Conservation (phyloP, 176 grass and related monocot genomes). For the Secale cereale region DNA sequence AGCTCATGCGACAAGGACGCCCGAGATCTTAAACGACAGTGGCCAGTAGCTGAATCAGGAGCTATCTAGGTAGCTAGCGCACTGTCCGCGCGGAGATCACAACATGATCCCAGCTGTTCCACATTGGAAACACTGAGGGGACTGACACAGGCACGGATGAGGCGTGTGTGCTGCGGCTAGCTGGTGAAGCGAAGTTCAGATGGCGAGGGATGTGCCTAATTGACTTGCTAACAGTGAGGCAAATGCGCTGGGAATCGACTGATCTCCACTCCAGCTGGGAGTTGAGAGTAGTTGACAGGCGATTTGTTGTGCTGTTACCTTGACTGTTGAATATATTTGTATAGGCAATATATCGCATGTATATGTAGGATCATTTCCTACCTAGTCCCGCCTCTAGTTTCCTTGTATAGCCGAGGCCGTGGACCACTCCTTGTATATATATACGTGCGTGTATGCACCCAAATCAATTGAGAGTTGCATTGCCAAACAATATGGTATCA, state of each 20-base stretch:
- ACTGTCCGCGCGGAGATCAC: background rate
- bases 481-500: too few species aligned
- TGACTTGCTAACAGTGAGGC: background rate
- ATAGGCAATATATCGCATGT: too few species aligned
- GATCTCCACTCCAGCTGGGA: background rate
- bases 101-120: background rate
- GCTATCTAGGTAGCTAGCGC: background rate
- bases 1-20: conserved; percentile 12
- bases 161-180: background rate
- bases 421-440: too few species aligned
- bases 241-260: background rate
- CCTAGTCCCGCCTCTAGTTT: too few species aligned
- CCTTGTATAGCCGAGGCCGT: too few species aligned
- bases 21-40: background rate
- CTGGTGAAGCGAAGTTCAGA: background rate
- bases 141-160: background rate
- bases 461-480: too few species aligned
- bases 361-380: too few species aligned
- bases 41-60: background rate
- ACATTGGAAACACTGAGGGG: background rate
- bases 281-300: background rate
- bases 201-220: background rate
- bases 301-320: background rate
- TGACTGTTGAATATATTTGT: too few species aligned
- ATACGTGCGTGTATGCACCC: too few species aligned